Conservation (phyloP, 1,284 basidiomycete genomes). For the Melampsora larici-populina region DNA sequence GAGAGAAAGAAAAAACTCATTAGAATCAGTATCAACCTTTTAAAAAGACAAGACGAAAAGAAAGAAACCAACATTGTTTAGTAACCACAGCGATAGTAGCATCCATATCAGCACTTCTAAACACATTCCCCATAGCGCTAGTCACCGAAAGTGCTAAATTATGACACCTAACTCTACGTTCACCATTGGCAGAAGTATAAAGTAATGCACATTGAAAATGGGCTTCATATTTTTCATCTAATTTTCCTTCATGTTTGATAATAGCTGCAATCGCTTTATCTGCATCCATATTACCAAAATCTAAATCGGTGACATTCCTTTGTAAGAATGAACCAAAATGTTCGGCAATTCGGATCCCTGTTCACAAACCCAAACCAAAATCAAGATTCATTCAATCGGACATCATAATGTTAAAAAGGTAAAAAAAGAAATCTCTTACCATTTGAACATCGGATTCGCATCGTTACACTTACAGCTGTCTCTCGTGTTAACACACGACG, state of each 20-base stretch:
- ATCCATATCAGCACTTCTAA: conserved; percentile 88
- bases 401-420: neutral
- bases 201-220: conserved; percentile 86
- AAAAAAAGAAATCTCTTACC: conserved; percentile 59
- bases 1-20: conserved; percentile 26
- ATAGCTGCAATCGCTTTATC: conserved; percentile 72
- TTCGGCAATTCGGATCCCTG: conserved; percentile 69
- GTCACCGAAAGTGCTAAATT: conserved; percentile 81
- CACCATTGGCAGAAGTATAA: conserved; percentile 75
- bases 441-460: conserved; percentile 79
- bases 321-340: conserved; percentile 81
- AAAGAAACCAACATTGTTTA: conserved; percentile 66
- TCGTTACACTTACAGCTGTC: conserved; percentile 75
- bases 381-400: neutral
- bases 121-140: conserved; percentile 82
- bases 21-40: neutral
- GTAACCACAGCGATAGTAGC: conserved; percentile 70
- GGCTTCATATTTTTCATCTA: conserved; percentile 72
- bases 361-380: conserved; percentile 2
- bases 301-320: conserved; percentile 70
- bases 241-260: conserved; percentile 63
- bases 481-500: conserved; percentile 67
- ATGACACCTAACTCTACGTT: conserved; percentile 77
- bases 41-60: neutral
- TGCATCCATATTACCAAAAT: conserved; percentile 75